Base-by-base conservation (phyloP, 768 basidiomycete species). In the Suillus lakei region DNA sequence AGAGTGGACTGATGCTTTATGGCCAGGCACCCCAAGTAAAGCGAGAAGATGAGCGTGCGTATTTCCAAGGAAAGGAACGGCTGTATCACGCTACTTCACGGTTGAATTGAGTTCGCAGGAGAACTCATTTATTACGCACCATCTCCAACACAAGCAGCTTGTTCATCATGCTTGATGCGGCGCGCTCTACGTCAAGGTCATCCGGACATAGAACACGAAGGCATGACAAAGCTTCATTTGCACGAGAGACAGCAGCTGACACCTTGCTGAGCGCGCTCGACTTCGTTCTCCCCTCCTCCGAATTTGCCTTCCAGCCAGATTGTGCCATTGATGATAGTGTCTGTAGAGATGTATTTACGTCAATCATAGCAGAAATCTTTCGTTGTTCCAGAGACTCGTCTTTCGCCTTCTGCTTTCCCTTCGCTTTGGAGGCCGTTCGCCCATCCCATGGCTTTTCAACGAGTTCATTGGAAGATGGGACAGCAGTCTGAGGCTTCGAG, bases 181-280 rank as follows among this genome's bases (percentile, higher is more conserved):
- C 91, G 43, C 89, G 83, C 76, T 95, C 93, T 6, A 93, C 82
- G 67, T 93, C 89, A 10, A 91, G 18, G 67, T 85, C 84, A 3
- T 78, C 80, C 0, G 83, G 78, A 53, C 75, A 77, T 23, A 85
- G 60, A 38, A 71, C 72, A 59, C 92, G 79, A 50, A 94, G 77
- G 3, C 74, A 68, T 1, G 64, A 65, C 9, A 94, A 73, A 60
- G 85, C 81, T 60, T 78, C 80, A 18, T 79, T 72, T 0, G 85
- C 85, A 21, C 81, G 43, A 38, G 38, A 63, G 21, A 63, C 69
- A 10, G 78, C 73, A 8, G 80, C 77, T 18, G 81, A 71, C 28
- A 76, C 70, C 43, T 73, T 80, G n/a, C 78, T 79, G 18, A 65
- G 75, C n/a, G 74, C 68, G 46, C 76, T 65, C 38, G 77, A 67